A percentile compares a stretch with the other conserved stretches of the same genome.
These are phyloP conservation scores for Rhodotorula sp. DNA, from an alignment of 1,284 basidiomycete species.

Conservation along the genomic window DNA sequence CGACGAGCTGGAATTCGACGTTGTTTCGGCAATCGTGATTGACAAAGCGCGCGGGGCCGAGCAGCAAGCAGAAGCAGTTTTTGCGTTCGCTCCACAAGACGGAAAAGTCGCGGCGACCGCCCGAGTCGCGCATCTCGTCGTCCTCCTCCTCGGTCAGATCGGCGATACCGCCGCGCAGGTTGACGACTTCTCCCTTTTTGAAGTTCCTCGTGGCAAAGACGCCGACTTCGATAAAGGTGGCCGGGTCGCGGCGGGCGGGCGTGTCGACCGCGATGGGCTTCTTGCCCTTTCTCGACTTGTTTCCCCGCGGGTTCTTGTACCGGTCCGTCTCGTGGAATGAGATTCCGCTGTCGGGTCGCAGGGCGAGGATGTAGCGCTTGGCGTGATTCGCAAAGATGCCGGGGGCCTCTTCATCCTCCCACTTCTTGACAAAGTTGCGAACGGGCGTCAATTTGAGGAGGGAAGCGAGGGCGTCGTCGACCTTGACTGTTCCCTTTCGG, in stretches of 20 bases:
- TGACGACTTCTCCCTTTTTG: slow-evolving; percentile 67
- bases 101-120: slow-evolving; percentile 80
- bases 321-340: slow-evolving; percentile 82
- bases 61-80: slow-evolving; percentile 86
- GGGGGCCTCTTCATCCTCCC: slow-evolving; percentile 18
- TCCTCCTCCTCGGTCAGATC: slow-evolving; percentile 77
- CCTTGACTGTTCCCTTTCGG: slow-evolving; percentile 23
- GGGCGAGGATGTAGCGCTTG: slow-evolving; percentile 78
- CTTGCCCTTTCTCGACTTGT: slow-evolving; percentile 50
- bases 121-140: slow-evolving; percentile 64
- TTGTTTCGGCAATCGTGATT: slow-evolving; percentile 54
- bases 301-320: slow-evolving; percentile 52
- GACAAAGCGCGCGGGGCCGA: slow-evolving; percentile 89
- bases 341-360: slow-evolving; percentile 73
- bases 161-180: slow-evolving; percentile 70
- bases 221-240: slow-evolving; percentile 64
- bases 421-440: slow-evolving; percentile 16
- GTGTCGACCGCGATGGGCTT: not conserved
- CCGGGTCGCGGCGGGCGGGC: slow-evolving; percentile 10
- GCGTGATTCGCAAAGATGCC: slow-evolving; percentile 61
- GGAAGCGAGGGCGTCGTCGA: slow-evolving; percentile 22
- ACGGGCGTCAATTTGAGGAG: slow-evolving; percentile 26
- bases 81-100: slow-evolving; percentile 85
- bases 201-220: slow-evolving; percentile 77
- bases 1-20: slow-evolving; percentile 47